Evolutionary conservation across 2,329 filamentous ascomycete genomes (phyloP).

Genomic region (Paradendryphiella salina): DNA sequence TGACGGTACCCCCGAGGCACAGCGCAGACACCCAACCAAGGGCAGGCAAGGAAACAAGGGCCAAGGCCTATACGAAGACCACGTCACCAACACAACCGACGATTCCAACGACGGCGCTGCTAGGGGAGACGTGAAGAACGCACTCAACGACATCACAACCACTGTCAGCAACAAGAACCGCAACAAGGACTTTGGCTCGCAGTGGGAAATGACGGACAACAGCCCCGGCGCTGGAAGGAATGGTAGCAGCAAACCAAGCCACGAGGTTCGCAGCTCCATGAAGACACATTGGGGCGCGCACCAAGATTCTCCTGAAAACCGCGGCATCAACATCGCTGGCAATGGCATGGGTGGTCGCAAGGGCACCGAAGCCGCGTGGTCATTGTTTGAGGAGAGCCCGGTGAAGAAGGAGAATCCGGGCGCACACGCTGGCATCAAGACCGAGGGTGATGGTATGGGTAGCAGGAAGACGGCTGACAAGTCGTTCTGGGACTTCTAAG

Average conservation of each 20-base stretch:
- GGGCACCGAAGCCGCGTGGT: slow-evolving; percentile 46
- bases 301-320: slow-evolving; percentile 32
- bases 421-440: slow-evolving; percentile 41
- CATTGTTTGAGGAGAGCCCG: slow-evolving; percentile 40
- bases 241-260: slow-evolving; percentile 47
- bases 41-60: slow-evolving; percentile 66
- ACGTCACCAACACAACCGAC: slow-evolving; percentile 59
- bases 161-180: slow-evolving; percentile 73
- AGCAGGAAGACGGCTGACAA: slow-evolving; percentile 40
- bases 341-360: slow-evolving; percentile 50
- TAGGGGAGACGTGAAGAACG: slow-evolving; percentile 44
- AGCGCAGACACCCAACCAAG: slow-evolving; percentile 48
- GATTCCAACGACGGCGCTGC: slow-evolving; percentile 54
- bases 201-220: slow-evolving; percentile 76
- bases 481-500: slow-evolving; percentile 40
- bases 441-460: slow-evolving; percentile 48
- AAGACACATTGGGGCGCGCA: slow-evolving; percentile 42
- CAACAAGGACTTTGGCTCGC: slow-evolving; percentile 73
- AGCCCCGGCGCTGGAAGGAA: slow-evolving; percentile 55
- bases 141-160: slow-evolving; percentile 71
- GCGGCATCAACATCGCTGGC: slow-evolving; percentile 46
- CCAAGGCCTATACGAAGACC: slow-evolving; percentile 75
- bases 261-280: slow-evolving; percentile 64
- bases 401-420: slow-evolving; percentile 36
- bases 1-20: slow-evolving; percentile 63